Evolutionary conservation across 2,329 filamentous ascomycete genomes (phyloP).

Genomic region (Lasiodiplodia citricola): DNA sequence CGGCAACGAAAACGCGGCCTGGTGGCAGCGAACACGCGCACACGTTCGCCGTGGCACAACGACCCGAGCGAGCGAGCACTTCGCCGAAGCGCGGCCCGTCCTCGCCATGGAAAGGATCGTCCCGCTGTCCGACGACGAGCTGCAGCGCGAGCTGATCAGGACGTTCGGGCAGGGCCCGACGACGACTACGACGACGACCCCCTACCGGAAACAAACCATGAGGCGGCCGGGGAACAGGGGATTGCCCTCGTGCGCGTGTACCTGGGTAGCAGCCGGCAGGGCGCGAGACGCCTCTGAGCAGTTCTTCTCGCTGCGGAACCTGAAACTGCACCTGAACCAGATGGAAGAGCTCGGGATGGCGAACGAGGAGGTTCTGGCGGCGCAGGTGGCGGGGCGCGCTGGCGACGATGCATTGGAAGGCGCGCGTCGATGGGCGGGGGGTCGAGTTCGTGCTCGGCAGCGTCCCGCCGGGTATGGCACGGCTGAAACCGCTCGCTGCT

Average conservation of each 20-base stretch:
- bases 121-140: neutral
- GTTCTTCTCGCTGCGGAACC: constrained; percentile 56
- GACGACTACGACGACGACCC: too few relatives aligned
- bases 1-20: neutral
- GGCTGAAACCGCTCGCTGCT: neutral
- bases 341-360: constrained; percentile 47
- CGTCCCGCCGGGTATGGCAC: neutral
- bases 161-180: neutral
- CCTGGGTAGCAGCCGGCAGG: constrained; percentile 46
- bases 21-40: neutral
- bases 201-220: neutral
- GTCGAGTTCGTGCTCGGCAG: constrained; percentile 61
- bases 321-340: constrained; percentile 57
- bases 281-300: constrained; percentile 28
- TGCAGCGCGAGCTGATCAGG: neutral
- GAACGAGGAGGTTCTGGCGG: constrained; percentile 22
- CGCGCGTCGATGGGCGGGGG: constrained; percentile 57
- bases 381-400: constrained; percentile 59
- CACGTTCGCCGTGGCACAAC: neutral
- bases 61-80: neutral
- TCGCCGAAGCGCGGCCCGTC: neutral
- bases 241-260: constrained; percentile 58
- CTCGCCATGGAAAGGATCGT: neutral
- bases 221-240: constrained; percentile 33
- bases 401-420: constrained; percentile 58